A percentile compares a stretch with the other conserved stretches of the same genome.
Evolutionary conservation across 805 yeast species (phyloP).

Genomic region (Saccharomycopsis sp.): DNA sequence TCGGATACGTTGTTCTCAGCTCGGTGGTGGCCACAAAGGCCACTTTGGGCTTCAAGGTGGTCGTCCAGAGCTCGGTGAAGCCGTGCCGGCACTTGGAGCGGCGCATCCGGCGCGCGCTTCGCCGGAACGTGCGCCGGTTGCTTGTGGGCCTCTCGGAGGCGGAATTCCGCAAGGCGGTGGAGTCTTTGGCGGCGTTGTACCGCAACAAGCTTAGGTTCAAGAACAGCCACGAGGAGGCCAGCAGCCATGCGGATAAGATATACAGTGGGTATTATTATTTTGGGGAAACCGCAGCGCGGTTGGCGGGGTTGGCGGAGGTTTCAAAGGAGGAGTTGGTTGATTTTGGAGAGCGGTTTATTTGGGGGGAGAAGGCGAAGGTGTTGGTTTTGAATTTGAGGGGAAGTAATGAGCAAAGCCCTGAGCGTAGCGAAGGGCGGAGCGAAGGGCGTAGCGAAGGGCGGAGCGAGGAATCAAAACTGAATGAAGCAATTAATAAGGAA

Average conservation of each 20-base stretch:
- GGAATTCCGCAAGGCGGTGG: constrained; percentile 63
- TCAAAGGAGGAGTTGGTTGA: constrained; percentile 50
- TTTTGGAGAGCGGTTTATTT: constrained; percentile 39
- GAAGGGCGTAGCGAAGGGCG: too few species aligned
- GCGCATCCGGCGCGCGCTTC: constrained; percentile 66
- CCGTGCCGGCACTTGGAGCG: constrained; percentile 65
- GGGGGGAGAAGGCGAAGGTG: constrained; percentile 9
- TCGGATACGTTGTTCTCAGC: constrained; percentile 90
- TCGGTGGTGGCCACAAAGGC: constrained; percentile 38
- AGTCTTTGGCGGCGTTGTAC: constrained; percentile 47
- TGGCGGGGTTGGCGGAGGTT: constrained; percentile 36
- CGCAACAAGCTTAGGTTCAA: constrained; percentile 65
- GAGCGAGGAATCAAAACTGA: too few species aligned
- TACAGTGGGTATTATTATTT: constrained; percentile 78
- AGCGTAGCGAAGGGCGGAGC: too few species aligned
- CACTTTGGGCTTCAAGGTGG: constrained; percentile 50
- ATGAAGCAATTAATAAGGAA: too few species aligned
- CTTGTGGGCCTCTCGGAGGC: constrained; percentile 49
- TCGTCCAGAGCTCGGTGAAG: constrained; percentile 74
- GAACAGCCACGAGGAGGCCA: constrained; percentile 71
- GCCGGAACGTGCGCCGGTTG: constrained; percentile 34
- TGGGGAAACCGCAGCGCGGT: constrained; percentile 48
- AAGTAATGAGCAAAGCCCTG: constrained; percentile 8
- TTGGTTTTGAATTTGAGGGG: constrained; percentile 45
- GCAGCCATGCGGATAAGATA: constrained; percentile 59